These are phyloP conservation scores for Patellaria atrata DNA, from an alignment of 495 filamentous ascomycete species.

Conservation along the genomic window DNA sequence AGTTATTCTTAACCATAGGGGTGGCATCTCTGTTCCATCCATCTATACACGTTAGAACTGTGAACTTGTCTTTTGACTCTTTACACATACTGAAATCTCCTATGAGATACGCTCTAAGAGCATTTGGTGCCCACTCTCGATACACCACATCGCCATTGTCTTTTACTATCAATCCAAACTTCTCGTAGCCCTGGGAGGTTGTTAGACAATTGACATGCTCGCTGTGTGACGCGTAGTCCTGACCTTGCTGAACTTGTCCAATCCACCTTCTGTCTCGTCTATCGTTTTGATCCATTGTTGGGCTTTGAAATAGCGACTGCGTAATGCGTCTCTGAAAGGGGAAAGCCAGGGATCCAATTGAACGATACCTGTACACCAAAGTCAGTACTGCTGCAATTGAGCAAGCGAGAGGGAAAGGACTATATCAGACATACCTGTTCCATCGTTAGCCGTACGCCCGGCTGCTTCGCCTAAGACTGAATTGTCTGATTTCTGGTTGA, in stretches of 20 bases:
- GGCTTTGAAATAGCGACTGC: constrained; percentile 63
- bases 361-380: constrained; percentile 50
- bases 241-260: constrained; percentile 86
- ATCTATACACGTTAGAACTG: constrained; percentile 36
- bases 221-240: constrained; percentile 11
- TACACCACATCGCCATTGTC: constrained; percentile 77
- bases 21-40: constrained; percentile 72
- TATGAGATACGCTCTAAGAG: constrained; percentile 67
- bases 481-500: constrained; percentile 24
- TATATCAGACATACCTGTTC: constrained; percentile 33
- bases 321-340: constrained; percentile 67
- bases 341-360: constrained; percentile 80
- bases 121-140: constrained; percentile 93
- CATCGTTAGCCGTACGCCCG: constrained; percentile 30
- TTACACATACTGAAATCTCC: constrained; percentile 76
- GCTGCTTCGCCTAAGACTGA: constrained; percentile 23
- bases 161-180: constrained; percentile 65
- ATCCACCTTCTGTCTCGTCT: constrained; percentile 67
- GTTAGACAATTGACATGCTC: constrained; percentile 1
- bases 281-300: constrained; percentile 78
- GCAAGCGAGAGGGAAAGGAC: too few species aligned
- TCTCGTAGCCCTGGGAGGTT: constrained; percentile 56
- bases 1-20: constrained; percentile 71
- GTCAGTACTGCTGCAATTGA: constrained; percentile 10
- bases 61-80: not conserved